These are phyloP conservation scores for Backusella mclennaniae DNA, from an alignment of 192 early-diverging fungal species.

Conservation along the genomic window DNA sequence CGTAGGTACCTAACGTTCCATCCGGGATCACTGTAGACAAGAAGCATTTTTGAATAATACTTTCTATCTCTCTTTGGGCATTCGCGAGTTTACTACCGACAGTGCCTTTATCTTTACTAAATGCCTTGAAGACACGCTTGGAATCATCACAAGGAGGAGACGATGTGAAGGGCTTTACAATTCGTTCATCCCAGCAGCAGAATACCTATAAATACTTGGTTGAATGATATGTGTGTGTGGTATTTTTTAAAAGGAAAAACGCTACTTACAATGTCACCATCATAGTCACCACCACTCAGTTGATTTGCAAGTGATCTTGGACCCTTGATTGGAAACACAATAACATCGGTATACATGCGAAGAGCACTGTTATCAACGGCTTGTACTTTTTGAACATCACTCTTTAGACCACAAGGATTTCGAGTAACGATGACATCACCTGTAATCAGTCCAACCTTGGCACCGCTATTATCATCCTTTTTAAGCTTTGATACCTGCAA, in stretches of 20 bases:
- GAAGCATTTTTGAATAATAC: slow-evolving; percentile 1
- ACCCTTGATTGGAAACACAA: slow-evolving; percentile 74
- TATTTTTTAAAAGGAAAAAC: not conserved
- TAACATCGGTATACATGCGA: slow-evolving; percentile 58
- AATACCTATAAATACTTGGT: slow-evolving; percentile 18
- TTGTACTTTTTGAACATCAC: slow-evolving; percentile 54
- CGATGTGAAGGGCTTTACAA: slow-evolving; percentile 18
- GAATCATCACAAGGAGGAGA: not conserved
- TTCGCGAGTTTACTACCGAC: not conserved
- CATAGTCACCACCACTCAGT: slow-evolving; percentile 79
- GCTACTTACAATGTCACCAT: slow-evolving; percentile 60
- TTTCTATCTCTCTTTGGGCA: not conserved
- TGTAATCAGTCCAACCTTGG: slow-evolving; percentile 19
- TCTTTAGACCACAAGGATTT: slow-evolving; percentile 63
- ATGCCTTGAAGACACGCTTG: slow-evolving; percentile 13
- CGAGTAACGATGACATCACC: slow-evolving; percentile 46
- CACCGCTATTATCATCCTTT: slow-evolving; percentile 24
- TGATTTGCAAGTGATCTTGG: slow-evolving; percentile 64
- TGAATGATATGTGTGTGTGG: not conserved
- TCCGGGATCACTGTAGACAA: slow-evolving; percentile 8
- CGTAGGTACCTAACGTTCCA: slow-evolving; percentile 16
- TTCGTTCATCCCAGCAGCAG: slow-evolving; percentile 39
- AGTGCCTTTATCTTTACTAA: slow-evolving; percentile 13
- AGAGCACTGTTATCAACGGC: slow-evolving; percentile 50
- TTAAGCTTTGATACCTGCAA: slow-evolving; percentile 28